Conservation (phyloP, 306 rosid genomes). For the Rosa rugosa region DNA sequence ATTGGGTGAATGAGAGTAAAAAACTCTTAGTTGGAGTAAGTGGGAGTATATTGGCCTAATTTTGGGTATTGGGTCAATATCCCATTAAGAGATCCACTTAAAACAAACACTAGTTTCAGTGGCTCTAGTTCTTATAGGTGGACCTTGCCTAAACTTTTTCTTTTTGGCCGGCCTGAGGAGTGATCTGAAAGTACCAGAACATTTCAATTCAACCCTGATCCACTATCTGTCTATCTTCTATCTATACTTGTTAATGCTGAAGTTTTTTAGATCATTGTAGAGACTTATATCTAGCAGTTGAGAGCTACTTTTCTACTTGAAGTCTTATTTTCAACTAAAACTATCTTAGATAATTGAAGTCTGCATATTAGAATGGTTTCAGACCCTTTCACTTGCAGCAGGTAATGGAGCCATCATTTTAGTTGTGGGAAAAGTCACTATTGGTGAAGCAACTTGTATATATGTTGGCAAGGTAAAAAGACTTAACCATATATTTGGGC, state of each 20-base stretch:
- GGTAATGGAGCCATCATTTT: background rate
- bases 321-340: background rate
- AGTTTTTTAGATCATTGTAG: background rate
- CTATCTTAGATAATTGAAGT: background rate
- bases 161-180: background rate
- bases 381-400: background rate
- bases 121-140: conserved; percentile 11
- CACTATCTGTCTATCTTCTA: background rate
- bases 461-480: no score
- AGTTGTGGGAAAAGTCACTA: background rate
- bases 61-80: no score
- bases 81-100: no score
- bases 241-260: background rate
- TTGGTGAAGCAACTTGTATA: no score
- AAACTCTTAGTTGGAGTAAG: no score
- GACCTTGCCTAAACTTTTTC: conserved; percentile 8
- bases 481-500: background rate
- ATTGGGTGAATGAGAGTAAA: no score
- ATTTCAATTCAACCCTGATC: background rate
- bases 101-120: background rate
- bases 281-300: background rate
- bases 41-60: no score
- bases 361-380: background rate
- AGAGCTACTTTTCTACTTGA: background rate
- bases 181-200: background rate